Conservation (phyloP, 2,329 filamentous ascomycete genomes). For the Thielaviopsis euricoi region DNA sequence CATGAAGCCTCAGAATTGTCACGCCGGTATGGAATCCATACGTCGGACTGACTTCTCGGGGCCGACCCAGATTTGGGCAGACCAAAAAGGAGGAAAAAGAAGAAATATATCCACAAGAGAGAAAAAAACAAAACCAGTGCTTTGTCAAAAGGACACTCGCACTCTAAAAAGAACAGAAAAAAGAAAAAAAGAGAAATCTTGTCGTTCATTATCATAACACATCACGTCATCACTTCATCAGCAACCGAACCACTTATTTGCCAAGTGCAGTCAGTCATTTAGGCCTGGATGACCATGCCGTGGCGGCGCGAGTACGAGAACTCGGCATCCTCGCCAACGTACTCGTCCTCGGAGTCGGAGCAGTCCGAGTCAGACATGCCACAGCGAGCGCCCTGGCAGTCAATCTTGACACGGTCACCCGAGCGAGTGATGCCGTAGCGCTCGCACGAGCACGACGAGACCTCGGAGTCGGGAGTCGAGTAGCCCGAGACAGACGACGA, state of each 20-base stretch:
- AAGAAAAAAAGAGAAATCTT: not conserved
- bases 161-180: not conserved
- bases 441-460: slow-evolving; percentile 76
- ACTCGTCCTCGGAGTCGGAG: slow-evolving; percentile 32
- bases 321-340: slow-evolving; percentile 24
- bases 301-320: slow-evolving; percentile 42
- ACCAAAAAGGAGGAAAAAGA: not conserved
- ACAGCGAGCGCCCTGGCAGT: slow-evolving; percentile 82
- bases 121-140: not conserved
- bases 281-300: slow-evolving; percentile 37
- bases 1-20: not conserved
- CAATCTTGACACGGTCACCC: slow-evolving; percentile 85
- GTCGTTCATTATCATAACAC: not conserved
- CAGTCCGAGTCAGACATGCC: slow-evolving; percentile 41
- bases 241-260: not conserved
- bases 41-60: not conserved
- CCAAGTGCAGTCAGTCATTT: slow-evolving; percentile 2
- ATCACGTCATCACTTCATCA: not conserved
- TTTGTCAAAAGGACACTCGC: not conserved
- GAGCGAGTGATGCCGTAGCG: slow-evolving; percentile 91
- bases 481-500: slow-evolving; percentile 61
- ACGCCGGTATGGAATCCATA: not conserved
- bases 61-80: not conserved
- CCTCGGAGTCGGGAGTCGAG: slow-evolving; percentile 62
- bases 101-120: not conserved